A percentile compares a stretch with the other conserved stretches of the same genome.
These are phyloP conservation scores for Suhomyces taliae DNA, from an alignment of 1,139 yeast genomes.

Conservation along the genomic window DNA sequence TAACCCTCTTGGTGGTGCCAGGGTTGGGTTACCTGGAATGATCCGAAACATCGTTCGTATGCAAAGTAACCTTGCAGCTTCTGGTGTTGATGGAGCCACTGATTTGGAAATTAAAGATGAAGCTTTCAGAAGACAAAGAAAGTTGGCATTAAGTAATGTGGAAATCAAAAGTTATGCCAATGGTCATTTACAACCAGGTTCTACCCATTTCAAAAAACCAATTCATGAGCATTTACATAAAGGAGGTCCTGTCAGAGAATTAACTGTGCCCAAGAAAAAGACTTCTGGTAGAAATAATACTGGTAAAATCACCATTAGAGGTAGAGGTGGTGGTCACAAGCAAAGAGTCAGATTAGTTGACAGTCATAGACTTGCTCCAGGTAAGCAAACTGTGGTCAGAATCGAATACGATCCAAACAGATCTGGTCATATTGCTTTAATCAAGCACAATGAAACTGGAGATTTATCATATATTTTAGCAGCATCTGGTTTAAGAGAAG, in stretches of 20 bases:
- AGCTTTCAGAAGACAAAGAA: conserved; percentile 68
- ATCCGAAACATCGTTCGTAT: conserved; percentile 4
- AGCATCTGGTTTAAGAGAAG: conserved; percentile 88
- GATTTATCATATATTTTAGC: conserved; percentile 81
- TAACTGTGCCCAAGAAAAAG: conserved; percentile 72
- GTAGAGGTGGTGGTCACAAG: conserved; percentile 96
- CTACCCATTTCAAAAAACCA: conserved; percentile 88
- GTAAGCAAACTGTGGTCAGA: conserved; percentile 77
- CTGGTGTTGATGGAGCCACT: conserved; percentile 35
- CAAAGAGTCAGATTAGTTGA: conserved; percentile 84
- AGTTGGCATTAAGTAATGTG: conserved; percentile 68
- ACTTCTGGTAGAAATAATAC: conserved; percentile 88
- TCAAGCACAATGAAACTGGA: conserved; percentile 64
- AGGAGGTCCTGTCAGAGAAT: conserved; percentile 75
- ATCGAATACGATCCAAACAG: conserved; percentile 97
- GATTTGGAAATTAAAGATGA: conserved; percentile 80
- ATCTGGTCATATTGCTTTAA: conserved; percentile 87
- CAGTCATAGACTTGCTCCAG: conserved; percentile 63
- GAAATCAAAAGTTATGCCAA: conserved; percentile 76
- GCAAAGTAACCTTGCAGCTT: conserved; percentile 2
- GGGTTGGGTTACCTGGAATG: conserved; percentile 3
- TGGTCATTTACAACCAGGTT: conserved; percentile 72
- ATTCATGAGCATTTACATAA: conserved; percentile 83
- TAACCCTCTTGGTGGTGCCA: conserved; percentile 6
- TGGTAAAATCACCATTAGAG: conserved; percentile 89